Evolutionary conservation across 2,329 filamentous ascomycete genomes (phyloP).

Genomic region (Emericellopsis atlantica): DNA sequence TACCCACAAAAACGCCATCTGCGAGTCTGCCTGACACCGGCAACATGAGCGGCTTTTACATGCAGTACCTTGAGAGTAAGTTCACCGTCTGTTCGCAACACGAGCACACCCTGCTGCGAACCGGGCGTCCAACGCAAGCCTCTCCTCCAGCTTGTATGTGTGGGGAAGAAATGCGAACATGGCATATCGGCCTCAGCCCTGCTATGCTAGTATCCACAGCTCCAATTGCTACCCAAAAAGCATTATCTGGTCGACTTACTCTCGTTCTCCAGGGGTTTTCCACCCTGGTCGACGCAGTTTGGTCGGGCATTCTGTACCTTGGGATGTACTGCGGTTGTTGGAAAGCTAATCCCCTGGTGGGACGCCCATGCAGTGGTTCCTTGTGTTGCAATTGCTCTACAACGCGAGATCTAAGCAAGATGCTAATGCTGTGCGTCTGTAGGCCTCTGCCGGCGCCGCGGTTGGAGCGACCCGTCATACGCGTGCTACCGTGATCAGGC

Average conservation of each 20-base stretch:
- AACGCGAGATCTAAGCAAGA: not conserved
- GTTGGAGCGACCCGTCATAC: constrained; percentile 86
- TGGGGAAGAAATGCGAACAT: not conserved
- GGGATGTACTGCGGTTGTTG: not conserved
- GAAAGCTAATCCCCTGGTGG: no score
- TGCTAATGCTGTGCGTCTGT: constrained; percentile 20
- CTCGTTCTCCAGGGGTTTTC: no score
- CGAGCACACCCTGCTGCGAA: no score
- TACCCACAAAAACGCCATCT: constrained; percentile 2
- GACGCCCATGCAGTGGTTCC: no score
- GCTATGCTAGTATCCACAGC: no score
- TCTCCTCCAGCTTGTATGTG: not conserved
- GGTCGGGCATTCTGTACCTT: constrained; percentile 1
- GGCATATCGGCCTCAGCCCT: not conserved
- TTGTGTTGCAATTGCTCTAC: no score
- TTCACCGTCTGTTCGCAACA: constrained; percentile 14
- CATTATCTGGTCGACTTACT: no score
- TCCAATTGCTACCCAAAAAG: no score
- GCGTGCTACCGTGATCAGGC: constrained; percentile 62
- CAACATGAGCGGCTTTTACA: constrained; percentile 54
- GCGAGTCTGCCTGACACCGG: constrained; percentile 12
- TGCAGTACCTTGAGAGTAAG: constrained; percentile 67
- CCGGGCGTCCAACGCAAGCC: no score
- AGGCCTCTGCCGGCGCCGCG: constrained; percentile 91
- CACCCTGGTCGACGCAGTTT: no score